Base-by-base conservation (phyloP, 2,329 filamentous ascomycete genomes). In the Juglanconis oblonga region DNA sequence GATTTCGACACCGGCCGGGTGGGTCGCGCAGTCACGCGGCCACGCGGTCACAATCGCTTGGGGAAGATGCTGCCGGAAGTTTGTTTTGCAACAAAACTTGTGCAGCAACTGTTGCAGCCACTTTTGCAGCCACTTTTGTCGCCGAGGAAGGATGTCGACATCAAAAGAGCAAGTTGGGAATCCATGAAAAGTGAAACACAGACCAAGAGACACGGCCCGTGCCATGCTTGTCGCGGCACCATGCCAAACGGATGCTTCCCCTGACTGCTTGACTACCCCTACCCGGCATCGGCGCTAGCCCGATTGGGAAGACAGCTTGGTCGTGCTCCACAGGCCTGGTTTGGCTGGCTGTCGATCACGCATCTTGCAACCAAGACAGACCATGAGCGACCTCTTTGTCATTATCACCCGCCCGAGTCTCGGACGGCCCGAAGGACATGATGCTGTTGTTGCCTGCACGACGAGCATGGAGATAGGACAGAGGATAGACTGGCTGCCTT, bases 171-270 rank as follows among this genome's bases (percentile, higher is more conserved):
- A 24, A 35, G 52, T 54, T 42, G 35, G 31, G 38, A 5, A 38
- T 38, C 10, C 32, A 13, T 9, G 31, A 8, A 55, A 59, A 29
- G 52, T 60, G 61, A 62, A 62, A 62, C 57, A 57, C 33, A 52
- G 53, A 53, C 53, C 54, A 57, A 45, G 31, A 38, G 40, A 47
- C 36, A 32, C 24, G 45, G 36, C 29, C 55, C 38, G 45, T 44
- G 53, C 17, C 44, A 55, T 48, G 33, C 53, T 45, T 49, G 53
- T 45, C n/a, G 53, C 44, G 38, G 32, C 29, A 49, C 6, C 33
- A 33, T 24, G 44, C 50, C 10, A 52, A 38, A 52, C 50, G 17
- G 49, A 35, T 52, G 9, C 29, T 31, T 49, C 54, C 29, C 54
- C 54, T 57, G 36, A 44, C 33, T 50, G 44, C 29, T 13, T 35